A percentile compares a stretch with the other conserved stretches of the same genome.
These are phyloP conservation scores for Tuber calosporum DNA, from an alignment of 495 filamentous ascomycete species.

Conservation along the genomic window DNA sequence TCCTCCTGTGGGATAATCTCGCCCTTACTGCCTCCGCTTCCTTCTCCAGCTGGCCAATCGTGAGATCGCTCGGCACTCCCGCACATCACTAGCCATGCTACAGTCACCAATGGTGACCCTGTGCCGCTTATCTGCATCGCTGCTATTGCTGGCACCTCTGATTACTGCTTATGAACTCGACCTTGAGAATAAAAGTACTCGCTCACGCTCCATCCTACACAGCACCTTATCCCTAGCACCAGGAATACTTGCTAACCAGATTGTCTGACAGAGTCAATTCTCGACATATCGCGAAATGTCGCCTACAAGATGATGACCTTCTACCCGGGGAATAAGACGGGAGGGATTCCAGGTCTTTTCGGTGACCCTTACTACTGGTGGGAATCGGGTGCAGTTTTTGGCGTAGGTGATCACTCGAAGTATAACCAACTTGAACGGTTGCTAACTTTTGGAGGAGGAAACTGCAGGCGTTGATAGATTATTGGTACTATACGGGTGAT, in stretches of 20 bases:
- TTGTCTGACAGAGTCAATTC: slow-evolving; percentile 55
- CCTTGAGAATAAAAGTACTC: slow-evolving; percentile 20
- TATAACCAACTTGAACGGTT: slow-evolving; percentile 4
- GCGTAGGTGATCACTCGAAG: slow-evolving; percentile 30
- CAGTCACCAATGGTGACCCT: slow-evolving; percentile 21
- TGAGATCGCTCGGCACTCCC: not conserved
- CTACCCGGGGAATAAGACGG: slow-evolving; percentile 60
- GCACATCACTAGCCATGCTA: slow-evolving; percentile 15
- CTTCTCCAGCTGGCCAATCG: slow-evolving; percentile 12
- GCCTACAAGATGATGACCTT: slow-evolving; percentile 61
- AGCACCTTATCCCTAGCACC: not conserved
- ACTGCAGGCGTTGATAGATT: slow-evolving; percentile 53
- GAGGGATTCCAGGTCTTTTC: slow-evolving; percentile 55
- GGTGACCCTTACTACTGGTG: slow-evolving; percentile 60
- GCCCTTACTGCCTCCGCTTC: slow-evolving; percentile 7
- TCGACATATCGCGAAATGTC: slow-evolving; percentile 53
- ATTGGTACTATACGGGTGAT: slow-evolving; percentile 72
- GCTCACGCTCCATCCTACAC: not conserved
- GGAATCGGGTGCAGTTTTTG: slow-evolving; percentile 52
- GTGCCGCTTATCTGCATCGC: slow-evolving; percentile 19
- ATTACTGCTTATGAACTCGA: slow-evolving; percentile 26
- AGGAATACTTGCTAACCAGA: slow-evolving; percentile 16
- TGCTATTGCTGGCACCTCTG: slow-evolving; percentile 25
- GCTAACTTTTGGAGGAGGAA: slow-evolving; percentile 16
- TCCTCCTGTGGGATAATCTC: slow-evolving; percentile 6